These are phyloP conservation scores for Lodderomyces parapsilosis DNA, from an alignment of 1,139 yeast species.

Conservation along the genomic window DNA sequence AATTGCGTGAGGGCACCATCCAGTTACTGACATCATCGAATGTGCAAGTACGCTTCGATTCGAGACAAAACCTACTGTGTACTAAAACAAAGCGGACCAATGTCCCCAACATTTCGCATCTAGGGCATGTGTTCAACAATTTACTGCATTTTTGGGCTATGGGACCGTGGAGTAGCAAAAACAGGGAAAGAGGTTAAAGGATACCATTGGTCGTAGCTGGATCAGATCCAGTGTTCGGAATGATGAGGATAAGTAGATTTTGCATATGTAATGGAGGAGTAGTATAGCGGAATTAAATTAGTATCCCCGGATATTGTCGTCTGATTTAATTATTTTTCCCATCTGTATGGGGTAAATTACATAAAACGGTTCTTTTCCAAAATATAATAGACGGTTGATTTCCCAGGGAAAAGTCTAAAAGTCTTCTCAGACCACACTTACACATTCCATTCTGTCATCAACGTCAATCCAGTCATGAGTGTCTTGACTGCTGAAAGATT, in stretches of 20 bases:
- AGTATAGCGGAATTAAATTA: not conserved
- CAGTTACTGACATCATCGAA: too few relatives aligned
- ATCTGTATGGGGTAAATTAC: not conserved
- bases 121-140: slow-evolving; percentile 36
- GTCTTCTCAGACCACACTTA: too few relatives aligned
- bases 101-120: too few relatives aligned
- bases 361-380: too few relatives aligned
- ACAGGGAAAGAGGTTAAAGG: slow-evolving; percentile 48
- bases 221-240: slow-evolving; percentile 16
- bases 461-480: slow-evolving; percentile 12
- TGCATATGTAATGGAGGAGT: not conserved
- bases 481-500: slow-evolving; percentile 63
- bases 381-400: too few relatives aligned
- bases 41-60: too few relatives aligned
- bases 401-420: too few relatives aligned
- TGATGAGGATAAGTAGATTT: slow-evolving; percentile 2
- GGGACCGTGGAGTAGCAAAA: slow-evolving; percentile 55
- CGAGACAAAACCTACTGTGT: too few relatives aligned
- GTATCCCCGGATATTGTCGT: not conserved
- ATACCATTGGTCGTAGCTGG: slow-evolving; percentile 47
- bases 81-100: too few relatives aligned
- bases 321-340: not conserved
- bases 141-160: slow-evolving; percentile 63
- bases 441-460: too few relatives aligned
- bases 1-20: too few relatives aligned